Percentiles rank a stretch among this genome's conserved stretches.
Conservation (phyloP, 441 rosid genomes). For the Cnidoscolus chayamansa region DNA sequence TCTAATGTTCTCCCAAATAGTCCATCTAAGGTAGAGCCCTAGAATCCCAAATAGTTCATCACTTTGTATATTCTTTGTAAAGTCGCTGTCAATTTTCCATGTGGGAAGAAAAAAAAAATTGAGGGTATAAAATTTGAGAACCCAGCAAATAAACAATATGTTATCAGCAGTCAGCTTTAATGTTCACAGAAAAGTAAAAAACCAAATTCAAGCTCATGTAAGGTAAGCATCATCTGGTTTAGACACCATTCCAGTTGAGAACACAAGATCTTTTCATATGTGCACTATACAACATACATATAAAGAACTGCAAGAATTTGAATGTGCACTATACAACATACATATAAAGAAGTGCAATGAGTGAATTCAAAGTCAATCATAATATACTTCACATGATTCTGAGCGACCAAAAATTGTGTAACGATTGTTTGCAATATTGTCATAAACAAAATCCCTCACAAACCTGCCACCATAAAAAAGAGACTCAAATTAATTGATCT, state of each 20-base stretch:
- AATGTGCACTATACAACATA: conserved; percentile 4
- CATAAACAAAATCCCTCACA: conserved; percentile 65
- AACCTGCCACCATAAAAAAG: conserved; percentile 43
- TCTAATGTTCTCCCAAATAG: too few relatives aligned
- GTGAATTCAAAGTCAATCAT: conserved; percentile 15
- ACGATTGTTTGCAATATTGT: conserved; percentile 74
- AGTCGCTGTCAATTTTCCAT: neutral
- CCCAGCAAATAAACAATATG: too few relatives aligned
- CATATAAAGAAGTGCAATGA: neutral
- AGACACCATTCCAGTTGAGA: neutral
- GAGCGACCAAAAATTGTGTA: conserved; percentile 72
- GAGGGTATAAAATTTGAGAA: too few relatives aligned
- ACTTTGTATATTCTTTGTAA: neutral
- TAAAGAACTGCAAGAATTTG: neutral
- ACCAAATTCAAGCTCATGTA: too few relatives aligned
- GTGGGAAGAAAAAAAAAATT: too few relatives aligned
- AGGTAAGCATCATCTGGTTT: too few relatives aligned
- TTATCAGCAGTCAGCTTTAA: too few relatives aligned
- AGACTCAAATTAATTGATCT: conserved; percentile 6
- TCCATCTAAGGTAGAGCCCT: too few relatives aligned
- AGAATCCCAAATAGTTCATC: neutral
- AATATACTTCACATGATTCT: conserved; percentile 70
- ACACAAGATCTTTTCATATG: neutral
- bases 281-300: conserved; percentile 9
- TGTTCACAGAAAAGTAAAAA: too few relatives aligned